These are phyloP conservation scores for Stephania japonica DNA, from an alignment of 164 flowering plant genomes.

Conservation along the genomic window DNA sequence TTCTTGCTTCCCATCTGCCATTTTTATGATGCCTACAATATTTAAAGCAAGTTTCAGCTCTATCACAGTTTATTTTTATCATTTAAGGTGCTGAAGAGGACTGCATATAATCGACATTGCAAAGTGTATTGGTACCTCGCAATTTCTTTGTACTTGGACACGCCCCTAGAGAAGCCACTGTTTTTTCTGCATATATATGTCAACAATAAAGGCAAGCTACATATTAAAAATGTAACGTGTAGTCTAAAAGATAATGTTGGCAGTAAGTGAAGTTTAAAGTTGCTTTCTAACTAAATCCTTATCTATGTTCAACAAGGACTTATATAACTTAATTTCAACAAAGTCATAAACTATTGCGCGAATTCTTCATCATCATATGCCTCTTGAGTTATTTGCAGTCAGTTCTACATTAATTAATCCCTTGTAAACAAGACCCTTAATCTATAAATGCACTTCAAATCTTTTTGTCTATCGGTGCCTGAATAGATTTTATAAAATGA, in stretches of 20 bases:
- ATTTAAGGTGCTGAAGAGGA: background rate
- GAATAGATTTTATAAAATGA: background rate
- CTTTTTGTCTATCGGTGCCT: conserved; percentile 68
- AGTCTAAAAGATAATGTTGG: no score
- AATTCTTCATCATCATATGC: conserved; percentile 65
- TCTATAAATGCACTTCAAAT: conserved; percentile 68
- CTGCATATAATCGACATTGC: background rate
- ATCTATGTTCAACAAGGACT: conserved; percentile 13
- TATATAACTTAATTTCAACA: conserved; percentile 66
- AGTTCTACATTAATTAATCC: background rate
- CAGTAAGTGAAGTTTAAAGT: no score
- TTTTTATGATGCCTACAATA: conserved; percentile 64
- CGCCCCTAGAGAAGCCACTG: conserved; percentile 67
- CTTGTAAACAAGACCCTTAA: conserved; percentile 33
- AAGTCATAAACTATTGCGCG: conserved; percentile 66
- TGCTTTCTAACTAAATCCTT: no score
- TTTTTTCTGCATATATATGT: conserved; percentile 32
- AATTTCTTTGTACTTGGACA: conserved; percentile 56
- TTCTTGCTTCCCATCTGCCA: conserved; percentile 80
- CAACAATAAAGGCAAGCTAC: background rate
- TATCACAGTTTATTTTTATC: background rate
- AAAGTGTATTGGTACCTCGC: conserved; percentile 26
- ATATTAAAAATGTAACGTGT: background rate
- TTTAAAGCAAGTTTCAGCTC: background rate
- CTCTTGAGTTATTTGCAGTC: conserved; percentile 21